These are phyloP conservation scores for Botryotinia calthae DNA, from an alignment of 2,329 filamentous ascomycete genomes.

Conservation along the genomic window DNA sequence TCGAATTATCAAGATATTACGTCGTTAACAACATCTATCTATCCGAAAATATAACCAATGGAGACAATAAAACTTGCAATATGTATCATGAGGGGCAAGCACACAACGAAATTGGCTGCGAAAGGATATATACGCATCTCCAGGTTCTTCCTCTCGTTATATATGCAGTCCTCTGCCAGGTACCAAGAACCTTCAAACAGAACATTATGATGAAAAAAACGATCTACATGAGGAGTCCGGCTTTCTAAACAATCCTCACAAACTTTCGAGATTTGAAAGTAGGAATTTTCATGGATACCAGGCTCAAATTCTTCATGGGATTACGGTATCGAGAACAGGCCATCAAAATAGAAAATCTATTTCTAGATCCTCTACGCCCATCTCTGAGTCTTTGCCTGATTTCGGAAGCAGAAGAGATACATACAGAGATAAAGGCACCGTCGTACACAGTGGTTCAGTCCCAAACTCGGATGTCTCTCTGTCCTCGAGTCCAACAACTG, in stretches of 20 bases:
- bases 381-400: neutral
- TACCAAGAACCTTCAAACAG: neutral
- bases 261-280: neutral
- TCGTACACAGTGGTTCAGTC: neutral
- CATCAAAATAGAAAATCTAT: neutral
- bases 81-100: neutral
- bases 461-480: neutral
- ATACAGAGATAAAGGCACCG: neutral
- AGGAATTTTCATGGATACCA: neutral
- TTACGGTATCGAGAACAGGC: neutral
- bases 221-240: neutral
- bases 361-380: neutral
- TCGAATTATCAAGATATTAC: neutral
- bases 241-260: neutral
- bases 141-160: neutral
- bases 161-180: neutral
- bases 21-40: neutral
- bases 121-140: neutral
- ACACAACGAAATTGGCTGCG: neutral
- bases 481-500: neutral
- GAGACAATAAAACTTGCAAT: neutral
- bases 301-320: neutral
- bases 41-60: neutral
- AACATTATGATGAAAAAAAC: accelerated
- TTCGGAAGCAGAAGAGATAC: neutral